Evolutionary conservation across 2,329 filamentous ascomycete genomes (phyloP).

Genomic region (Aspergillus novoparasiticus): DNA sequence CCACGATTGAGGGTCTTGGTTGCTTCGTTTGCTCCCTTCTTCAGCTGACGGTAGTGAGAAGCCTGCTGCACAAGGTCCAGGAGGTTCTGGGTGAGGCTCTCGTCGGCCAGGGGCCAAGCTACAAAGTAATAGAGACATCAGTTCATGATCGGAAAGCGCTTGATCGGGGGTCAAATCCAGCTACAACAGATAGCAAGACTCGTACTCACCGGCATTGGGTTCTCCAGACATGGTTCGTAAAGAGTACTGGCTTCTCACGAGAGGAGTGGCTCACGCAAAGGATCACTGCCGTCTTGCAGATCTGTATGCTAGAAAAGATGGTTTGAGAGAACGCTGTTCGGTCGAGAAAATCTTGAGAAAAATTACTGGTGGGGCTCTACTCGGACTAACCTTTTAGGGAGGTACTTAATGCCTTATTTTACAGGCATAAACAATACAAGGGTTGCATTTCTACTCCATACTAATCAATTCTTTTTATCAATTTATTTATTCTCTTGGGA

Average conservation of each 20-base stretch:
- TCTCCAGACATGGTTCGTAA: slow-evolving; percentile 35
- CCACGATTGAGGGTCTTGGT: slow-evolving; percentile 92
- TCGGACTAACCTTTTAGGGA: background rate
- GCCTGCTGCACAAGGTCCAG: slow-evolving; percentile 79
- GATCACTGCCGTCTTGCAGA: slow-evolving; percentile 37
- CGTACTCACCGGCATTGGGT: slow-evolving; percentile 30
- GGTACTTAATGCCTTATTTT: background rate
- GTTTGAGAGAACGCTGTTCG: background rate
- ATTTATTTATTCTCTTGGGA: background rate
- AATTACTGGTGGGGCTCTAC: background rate
- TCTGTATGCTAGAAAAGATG: slow-evolving; percentile 4
- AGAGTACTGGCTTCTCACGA: slow-evolving; percentile 21
- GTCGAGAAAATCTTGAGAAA: slow-evolving; percentile 4
- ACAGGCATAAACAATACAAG: background rate
- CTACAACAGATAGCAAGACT: background rate
- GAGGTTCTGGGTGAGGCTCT: slow-evolving; percentile 76
- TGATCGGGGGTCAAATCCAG: background rate
- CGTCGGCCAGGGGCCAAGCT: slow-evolving; percentile 74
- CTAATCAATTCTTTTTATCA: background rate
- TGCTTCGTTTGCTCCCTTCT: slow-evolving; percentile 85
- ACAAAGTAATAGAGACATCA: slow-evolving; percentile 9
- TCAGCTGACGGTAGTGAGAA: slow-evolving; percentile 67
- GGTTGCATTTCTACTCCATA: background rate
- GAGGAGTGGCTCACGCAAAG: slow-evolving; percentile 40
- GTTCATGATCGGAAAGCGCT: slow-evolving; percentile 4